Evolutionary conservation across 1,139 yeast species (phyloP), one percentile per base, ranked within the genome.

Genomic region (Kluyveromyces sp.): DNA sequence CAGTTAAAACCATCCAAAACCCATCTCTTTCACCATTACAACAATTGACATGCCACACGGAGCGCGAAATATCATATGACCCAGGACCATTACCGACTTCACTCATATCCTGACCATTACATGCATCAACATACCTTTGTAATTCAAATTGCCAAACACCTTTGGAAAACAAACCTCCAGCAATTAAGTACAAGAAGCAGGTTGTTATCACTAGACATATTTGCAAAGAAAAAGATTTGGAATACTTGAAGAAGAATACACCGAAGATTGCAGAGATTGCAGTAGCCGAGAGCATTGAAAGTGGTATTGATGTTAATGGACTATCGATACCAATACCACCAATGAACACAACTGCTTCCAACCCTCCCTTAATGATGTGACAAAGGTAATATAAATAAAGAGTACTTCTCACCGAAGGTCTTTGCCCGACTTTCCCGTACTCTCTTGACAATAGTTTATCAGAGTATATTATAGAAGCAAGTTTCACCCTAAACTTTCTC

Each of bases 41-140:
- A 67, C 97, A 90, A 70, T 90, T 89, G 37, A 90, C 97, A 69
- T 90, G 97, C 97, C 97, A 90, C 2, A 90, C 86, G 15, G 84
- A 75, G 51, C 77, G 79, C 32, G 77, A 59, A 48, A 90, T 79
- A 64, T 90, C 95, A 66, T 90, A 90, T 1, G 96, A 85, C 6
- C 97, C 97, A 1, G 97, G 96, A 0, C 97, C 97, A 46, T 81
- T 77, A 4, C 97, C 97, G 7, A 79, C 78, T 67, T 90, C 97
- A 42, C 92, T 77, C 54, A 87, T 90, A 63, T 90, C 96, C 51
- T 86, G 80, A 2, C 96, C 97, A 48, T 83, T 81, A 63, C 92
- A 77, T 53, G 67, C 66, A 53, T 78, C 73, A 39, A 82, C 79
- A 66, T 75, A 85, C 49, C 68, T 65, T 63, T 86, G 86, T 48